Evolutionary conservation across 2,329 filamentous ascomycete species (phyloP).

Genomic region (Thermothelomyces thermophilus): DNA sequence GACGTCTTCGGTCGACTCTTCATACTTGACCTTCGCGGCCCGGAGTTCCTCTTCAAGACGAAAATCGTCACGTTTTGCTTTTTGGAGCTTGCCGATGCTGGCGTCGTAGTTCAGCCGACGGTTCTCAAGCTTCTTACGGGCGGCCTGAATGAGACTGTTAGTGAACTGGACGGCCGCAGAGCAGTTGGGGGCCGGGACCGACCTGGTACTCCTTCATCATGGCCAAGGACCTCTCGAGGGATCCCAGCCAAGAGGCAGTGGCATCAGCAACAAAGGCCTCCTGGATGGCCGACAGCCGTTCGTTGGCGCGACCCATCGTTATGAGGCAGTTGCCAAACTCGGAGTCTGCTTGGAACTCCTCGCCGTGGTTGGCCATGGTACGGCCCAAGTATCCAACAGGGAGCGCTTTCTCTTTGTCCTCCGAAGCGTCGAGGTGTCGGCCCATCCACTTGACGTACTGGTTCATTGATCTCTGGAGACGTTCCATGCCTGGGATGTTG

Average conservation of each 20-base stretch:
- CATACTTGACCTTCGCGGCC: constrained; percentile 88
- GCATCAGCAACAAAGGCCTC: constrained; percentile 74
- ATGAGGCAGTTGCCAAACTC: constrained; percentile 85
- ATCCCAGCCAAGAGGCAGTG: constrained; percentile 81
- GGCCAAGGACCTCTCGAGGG: constrained; percentile 77
- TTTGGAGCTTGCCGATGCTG: constrained; percentile 82
- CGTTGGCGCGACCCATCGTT: constrained; percentile 76
- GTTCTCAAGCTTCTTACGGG: constrained; percentile 90
- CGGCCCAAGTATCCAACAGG: constrained; percentile 74
- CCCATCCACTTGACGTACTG: constrained; percentile 82
- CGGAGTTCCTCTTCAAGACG: constrained; percentile 87
- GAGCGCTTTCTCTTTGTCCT: constrained; percentile 81
- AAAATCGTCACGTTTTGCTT: constrained; percentile 90
- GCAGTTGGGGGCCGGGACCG: constrained; percentile 28
- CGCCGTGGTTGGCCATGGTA: constrained; percentile 81
- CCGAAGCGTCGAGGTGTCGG: constrained; percentile 68
- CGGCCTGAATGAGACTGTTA: constrained; percentile 42
- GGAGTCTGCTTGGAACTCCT: constrained; percentile 86
- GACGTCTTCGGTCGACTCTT: constrained; percentile 90
- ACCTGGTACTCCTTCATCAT: constrained; percentile 99
- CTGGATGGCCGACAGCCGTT: constrained; percentile 78
- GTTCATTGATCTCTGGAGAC: constrained; percentile 78
- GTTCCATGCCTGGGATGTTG: constrained; percentile 66
- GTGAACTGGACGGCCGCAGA: neutral
- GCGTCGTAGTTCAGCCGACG: constrained; percentile 87